phyloP scores from a whole-genome alignment of 768 basidiomycete species.

The Lactifluus rugatus region DNA sequence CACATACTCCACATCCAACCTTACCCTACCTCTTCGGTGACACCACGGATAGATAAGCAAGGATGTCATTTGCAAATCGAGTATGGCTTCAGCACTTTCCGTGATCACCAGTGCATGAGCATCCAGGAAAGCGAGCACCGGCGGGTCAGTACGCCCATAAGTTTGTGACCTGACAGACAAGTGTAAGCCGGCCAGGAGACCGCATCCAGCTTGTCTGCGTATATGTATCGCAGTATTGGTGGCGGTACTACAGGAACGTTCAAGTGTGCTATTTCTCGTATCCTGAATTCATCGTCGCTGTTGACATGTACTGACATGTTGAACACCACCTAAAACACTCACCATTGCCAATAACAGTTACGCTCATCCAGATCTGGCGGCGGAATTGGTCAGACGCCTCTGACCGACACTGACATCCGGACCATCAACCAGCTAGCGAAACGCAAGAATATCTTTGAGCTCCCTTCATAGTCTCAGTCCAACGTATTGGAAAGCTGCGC shows the following conservation, averaged over 20 bases:
- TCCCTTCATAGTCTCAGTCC: constrained; percentile 89
- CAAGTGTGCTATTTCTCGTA: constrained; percentile 49
- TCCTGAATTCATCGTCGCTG: background rate
- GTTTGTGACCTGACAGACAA: constrained; percentile 89
- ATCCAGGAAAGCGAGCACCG: constrained; percentile 97
- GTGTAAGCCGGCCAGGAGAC: constrained; percentile 97
- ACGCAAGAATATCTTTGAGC: constrained; percentile 72
- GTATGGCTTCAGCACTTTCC: constrained; percentile 83
- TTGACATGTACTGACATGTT: constrained; percentile 8
- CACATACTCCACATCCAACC: constrained; percentile 75
- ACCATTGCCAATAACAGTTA: constrained; percentile 87
- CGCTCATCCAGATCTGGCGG: constrained; percentile 92
- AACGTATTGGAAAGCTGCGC: constrained; percentile 83
- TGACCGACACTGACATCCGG: constrained; percentile 92
- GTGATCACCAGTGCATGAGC: constrained; percentile 94
- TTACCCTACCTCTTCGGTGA: constrained; percentile 75
- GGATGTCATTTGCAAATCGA: constrained; percentile 83
- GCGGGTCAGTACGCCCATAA: constrained; percentile 94
- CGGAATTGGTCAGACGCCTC: constrained; percentile 83
- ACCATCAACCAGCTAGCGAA: constrained; percentile 91
- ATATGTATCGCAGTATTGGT: constrained; percentile 87
- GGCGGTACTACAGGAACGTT: constrained; percentile 88
- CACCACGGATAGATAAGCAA: constrained; percentile 88
- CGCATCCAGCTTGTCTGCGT: constrained; percentile 93
- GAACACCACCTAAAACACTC: constrained; percentile 52